Evolutionary conservation across 148 eudicot genomes (phyloP), one percentile per base, ranked within the genome.

Genomic region (Cornus florida): DNA sequence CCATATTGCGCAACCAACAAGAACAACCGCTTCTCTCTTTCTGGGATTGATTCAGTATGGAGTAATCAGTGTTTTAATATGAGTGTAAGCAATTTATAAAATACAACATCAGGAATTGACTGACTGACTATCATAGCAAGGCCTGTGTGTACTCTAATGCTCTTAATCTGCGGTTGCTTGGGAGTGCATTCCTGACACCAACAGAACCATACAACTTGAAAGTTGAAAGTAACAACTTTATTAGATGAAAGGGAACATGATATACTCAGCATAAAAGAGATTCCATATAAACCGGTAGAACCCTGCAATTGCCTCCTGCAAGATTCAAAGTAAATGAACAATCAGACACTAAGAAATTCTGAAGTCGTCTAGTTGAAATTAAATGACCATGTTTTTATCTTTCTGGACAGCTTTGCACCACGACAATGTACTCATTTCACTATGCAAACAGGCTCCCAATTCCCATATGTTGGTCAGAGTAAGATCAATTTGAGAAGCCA

Each of bases 281-380:
- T 95, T 93, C 99, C 99, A 95, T 66, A 95, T 91, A 77, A 93
- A 95, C 70, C 95, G 89, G 86, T 95, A 95, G 85, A 82, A 95
- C 56, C 79, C 92, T 20, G 97, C 86, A 80, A 95, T 95, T 70
- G 97, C 95, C 72, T 95, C 99, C 99, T 95, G 99, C 87, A 90
- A 87, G 73, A 78, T 72, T 69, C 48, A 10, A 65, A 79, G 10
- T 53, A 53, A 73, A 22, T 43, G 16, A 50, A 39, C 32, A 20
- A 71, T n/a, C 33, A n/a, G 3, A 71, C 38, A 69, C 0, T 38
- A 28, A 3, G 23, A 10, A 71, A n/a, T 43, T 43, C 31, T 43
- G 56, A 28, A n/a, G 50, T 7, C 39, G 7, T 39, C 5, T 20
- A 62, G 24, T 2, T 70, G 39, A 12, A 70, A 38, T 33, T 38